phyloP scores from a whole-genome alignment of 2,329 filamentous ascomycete species.

The Ascochyta pisi region DNA sequence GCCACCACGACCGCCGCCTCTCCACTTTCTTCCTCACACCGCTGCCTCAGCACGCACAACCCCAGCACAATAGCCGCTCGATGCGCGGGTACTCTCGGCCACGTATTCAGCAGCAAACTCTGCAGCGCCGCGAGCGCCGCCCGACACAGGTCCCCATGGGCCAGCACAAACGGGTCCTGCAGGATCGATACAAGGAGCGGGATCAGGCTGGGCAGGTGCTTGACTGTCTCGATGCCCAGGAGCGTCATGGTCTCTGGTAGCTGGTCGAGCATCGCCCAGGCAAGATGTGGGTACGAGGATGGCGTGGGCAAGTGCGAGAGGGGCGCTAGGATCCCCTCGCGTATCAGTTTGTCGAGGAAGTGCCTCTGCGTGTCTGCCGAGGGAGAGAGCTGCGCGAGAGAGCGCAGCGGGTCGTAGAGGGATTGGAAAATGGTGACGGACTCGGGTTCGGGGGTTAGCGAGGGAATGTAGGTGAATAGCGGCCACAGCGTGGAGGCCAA shows the following conservation, averaged over 20 bases:
- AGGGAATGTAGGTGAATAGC: constrained; percentile 77
- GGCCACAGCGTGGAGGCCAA: constrained; percentile 75
- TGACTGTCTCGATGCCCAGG: constrained; percentile 68
- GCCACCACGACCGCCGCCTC: constrained; percentile 10
- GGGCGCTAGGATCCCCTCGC: constrained; percentile 52
- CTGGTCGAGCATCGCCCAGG: constrained; percentile 62
- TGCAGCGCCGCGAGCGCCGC: constrained; percentile 63
- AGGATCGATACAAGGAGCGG: constrained; percentile 71
- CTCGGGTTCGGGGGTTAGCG: constrained; percentile 75
- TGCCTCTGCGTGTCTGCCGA: constrained; percentile 16
- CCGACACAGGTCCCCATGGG: constrained; percentile 61
- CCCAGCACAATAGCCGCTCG: constrained; percentile 69
- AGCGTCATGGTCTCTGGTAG: constrained; percentile 59
- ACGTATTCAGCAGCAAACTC: constrained; percentile 66
- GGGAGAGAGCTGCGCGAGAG: constrained; percentile 52
- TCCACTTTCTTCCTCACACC: constrained; percentile 30
- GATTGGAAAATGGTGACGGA: constrained; percentile 68
- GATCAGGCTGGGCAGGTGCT: constrained; percentile 73
- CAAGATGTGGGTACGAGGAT: constrained; percentile 62
- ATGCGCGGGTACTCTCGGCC: constrained; percentile 72
- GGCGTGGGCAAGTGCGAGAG: constrained; percentile 61
- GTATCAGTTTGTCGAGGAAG: constrained; percentile 55
- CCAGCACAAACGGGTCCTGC: constrained; percentile 70
- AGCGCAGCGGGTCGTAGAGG: constrained; percentile 71
- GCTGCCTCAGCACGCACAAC: constrained; percentile 52